Evolutionary conservation across 305 asterid genomes (phyloP).

Genomic region (Stenogyne calaminthoides): DNA sequence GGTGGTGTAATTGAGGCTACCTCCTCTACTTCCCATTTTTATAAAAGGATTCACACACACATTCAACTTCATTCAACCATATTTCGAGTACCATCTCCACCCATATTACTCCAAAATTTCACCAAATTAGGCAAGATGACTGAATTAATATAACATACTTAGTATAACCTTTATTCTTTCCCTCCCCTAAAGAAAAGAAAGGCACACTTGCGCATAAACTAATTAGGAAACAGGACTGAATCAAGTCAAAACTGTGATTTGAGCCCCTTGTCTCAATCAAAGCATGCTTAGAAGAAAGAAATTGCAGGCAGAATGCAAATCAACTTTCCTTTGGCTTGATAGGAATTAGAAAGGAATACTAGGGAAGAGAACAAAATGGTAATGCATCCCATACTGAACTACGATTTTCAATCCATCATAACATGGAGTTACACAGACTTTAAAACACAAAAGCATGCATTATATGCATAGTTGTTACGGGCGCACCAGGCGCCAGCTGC

Average conservation of each 20-base stretch:
- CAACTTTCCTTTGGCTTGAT: background rate
- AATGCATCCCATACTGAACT: background rate
- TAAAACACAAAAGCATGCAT: background rate
- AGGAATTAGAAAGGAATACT: background rate
- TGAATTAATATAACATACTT: background rate
- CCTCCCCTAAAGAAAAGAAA: background rate
- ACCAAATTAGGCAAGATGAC: background rate
- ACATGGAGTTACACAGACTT: background rate
- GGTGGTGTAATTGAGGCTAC: background rate
- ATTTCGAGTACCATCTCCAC: background rate
- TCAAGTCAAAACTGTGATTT: background rate
- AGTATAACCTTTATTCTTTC: background rate
- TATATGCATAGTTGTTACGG: too few species aligned
- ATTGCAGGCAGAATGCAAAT: background rate
- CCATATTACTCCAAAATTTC: background rate
- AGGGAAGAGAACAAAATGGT: background rate
- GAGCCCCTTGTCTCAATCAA: constrained; percentile 3
- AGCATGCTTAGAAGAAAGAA: background rate
- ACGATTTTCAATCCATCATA: background rate
- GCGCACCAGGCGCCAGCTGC: too few species aligned
- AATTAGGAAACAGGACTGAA: background rate
- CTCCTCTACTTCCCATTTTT: background rate
- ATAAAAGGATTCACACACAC: background rate
- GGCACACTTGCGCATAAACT: background rate
- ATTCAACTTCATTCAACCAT: background rate